Conservation (phyloP, 306 rosid species). For the Fragaria nilgerrensis region DNA sequence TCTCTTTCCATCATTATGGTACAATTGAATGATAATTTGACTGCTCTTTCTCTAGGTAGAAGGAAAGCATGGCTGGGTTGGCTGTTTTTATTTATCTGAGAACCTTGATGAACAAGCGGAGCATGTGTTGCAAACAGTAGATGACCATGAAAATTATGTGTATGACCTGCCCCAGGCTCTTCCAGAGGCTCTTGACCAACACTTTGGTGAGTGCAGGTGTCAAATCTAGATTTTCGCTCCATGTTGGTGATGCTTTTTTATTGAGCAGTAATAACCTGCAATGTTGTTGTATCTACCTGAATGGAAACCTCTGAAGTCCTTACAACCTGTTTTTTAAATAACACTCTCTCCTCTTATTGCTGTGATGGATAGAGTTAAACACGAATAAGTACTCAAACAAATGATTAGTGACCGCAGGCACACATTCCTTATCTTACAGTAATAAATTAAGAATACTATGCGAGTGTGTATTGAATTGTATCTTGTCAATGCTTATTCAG, state of each 20-base stretch:
- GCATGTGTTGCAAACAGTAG: constrained; percentile 42
- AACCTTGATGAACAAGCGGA: constrained; percentile 67
- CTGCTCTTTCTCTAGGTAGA: constrained; percentile 56
- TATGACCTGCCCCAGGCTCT: constrained; percentile 60
- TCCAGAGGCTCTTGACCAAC: constrained; percentile 49
- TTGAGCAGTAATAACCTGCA: neutral
- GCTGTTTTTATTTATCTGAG: constrained; percentile 83
- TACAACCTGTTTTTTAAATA: neutral
- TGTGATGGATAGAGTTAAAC: neutral
- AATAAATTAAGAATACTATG: neutral
- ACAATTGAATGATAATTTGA: constrained; percentile 16
- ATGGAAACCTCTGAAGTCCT: constrained; percentile 5
- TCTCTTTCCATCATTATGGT: neutral
- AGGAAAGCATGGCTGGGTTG: constrained; percentile 59
- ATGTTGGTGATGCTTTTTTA: neutral
- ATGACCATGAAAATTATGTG: constrained; percentile 45
- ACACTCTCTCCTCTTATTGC: neutral
- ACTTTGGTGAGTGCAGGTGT: constrained; percentile 59
- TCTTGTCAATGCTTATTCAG: constrained; percentile 16
- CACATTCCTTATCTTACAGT: neutral
- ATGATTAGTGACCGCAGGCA: neutral
- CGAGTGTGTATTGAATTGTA: neutral
- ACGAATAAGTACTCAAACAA: neutral
- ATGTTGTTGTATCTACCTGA: neutral
- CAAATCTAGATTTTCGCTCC: neutral